Percentiles rank a stretch among this genome's conserved stretches.
phyloP scores from a whole-genome alignment of 345 rosid genomes.

The Raphanus raphanistrum region DNA sequence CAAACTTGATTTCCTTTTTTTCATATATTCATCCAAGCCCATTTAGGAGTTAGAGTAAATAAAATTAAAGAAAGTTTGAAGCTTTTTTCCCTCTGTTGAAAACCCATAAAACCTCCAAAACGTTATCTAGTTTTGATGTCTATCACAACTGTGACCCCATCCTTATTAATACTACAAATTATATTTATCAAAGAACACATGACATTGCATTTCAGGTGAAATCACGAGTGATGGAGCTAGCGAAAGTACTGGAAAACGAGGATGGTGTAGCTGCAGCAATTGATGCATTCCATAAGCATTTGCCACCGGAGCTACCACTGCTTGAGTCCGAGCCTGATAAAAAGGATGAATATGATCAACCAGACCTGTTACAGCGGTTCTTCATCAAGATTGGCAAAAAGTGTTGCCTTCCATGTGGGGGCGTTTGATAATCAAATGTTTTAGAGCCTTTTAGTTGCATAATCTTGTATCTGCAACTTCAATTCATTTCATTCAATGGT shows the following conservation, averaged over 20 bases:
- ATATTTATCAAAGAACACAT: not conserved
- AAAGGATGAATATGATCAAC: slow-evolving; percentile 45
- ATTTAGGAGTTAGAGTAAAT: not conserved
- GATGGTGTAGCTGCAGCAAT: slow-evolving; percentile 94
- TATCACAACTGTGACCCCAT: not conserved
- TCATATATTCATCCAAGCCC: not conserved
- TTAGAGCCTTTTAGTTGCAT: not conserved
- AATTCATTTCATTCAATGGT: slow-evolving; percentile 49
- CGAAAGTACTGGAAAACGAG: slow-evolving; percentile 78
- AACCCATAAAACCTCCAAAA: no score
- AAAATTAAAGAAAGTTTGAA: not conserved
- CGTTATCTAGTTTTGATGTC: no score
- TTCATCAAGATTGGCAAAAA: slow-evolving; percentile 61
- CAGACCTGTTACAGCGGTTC: slow-evolving; percentile 62
- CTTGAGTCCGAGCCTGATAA: slow-evolving; percentile 41
- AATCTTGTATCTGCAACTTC: slow-evolving; percentile 29
- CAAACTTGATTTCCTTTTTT: not conserved
- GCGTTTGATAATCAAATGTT: slow-evolving; percentile 25
- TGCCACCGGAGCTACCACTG: slow-evolving; percentile 70
- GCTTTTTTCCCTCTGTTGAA: no score
- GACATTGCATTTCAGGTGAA: slow-evolving; percentile 59
- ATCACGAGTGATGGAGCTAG: slow-evolving; percentile 64
- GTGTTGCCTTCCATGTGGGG: slow-evolving; percentile 64
- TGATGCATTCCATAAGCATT: slow-evolving; percentile 84
- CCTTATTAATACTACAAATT: not conserved